phyloP scores from a whole-genome alignment of 2,329 filamentous ascomycete species.

The Trichocomaceae sp. region DNA sequence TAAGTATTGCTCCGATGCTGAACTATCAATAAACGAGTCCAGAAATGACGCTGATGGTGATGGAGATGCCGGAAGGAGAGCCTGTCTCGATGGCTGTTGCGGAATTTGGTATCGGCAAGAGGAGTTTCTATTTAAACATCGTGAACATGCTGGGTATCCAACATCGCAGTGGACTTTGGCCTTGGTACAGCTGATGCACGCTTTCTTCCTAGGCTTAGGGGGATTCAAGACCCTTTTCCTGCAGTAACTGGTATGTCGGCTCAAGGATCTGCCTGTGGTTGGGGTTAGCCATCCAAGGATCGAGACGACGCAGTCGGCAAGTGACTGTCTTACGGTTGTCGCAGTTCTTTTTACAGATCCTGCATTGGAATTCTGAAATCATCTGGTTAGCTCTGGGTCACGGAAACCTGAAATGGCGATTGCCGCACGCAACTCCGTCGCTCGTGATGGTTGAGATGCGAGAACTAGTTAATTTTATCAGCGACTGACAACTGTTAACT shows the following conservation, averaged over 20 bases:
- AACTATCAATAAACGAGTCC: not conserved
- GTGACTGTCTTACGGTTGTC: not conserved
- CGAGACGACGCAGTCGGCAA: too few species aligned
- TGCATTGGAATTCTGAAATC: not conserved
- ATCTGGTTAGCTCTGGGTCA: not conserved
- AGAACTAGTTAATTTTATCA: too few species aligned
- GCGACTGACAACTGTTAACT: too few species aligned
- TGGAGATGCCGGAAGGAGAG: not conserved
- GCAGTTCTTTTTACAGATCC: not conserved
- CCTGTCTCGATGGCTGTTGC: not conserved
- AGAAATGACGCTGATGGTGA: not conserved
- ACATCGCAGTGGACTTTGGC: conserved; percentile 1
- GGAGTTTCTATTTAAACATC: not conserved
- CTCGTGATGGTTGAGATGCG: too few species aligned
- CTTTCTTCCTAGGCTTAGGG: not conserved
- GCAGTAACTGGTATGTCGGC: conserved; percentile 5
- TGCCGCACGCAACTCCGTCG: not conserved
- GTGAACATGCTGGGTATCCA: not conserved
- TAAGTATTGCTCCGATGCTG: not conserved
- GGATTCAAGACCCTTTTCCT: not conserved
- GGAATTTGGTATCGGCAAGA: not conserved
- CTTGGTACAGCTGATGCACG: not conserved
- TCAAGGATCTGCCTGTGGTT: not conserved
- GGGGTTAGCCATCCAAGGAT: not conserved
- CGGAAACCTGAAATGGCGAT: not conserved